These are phyloP conservation scores for Ormosia semicastrata DNA, from an alignment of 306 rosid genomes.

Conservation along the genomic window DNA sequence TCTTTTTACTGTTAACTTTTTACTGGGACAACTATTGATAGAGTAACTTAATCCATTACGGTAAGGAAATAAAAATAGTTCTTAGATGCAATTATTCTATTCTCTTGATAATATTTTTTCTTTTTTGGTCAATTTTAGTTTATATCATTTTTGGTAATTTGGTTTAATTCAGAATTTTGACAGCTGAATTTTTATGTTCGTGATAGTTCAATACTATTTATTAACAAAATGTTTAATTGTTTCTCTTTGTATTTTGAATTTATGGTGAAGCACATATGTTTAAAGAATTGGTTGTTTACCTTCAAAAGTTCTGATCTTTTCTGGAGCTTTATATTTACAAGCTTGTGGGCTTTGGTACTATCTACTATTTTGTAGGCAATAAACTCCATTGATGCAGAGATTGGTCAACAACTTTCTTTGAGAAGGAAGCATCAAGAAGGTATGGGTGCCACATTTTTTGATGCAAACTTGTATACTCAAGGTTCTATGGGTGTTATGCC, in stretches of 20 bases:
- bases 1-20: no score
- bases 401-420: slow-evolving; percentile 74
- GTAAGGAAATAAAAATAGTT: no score
- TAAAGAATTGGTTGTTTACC: not conserved
- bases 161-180: no score
- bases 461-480: slow-evolving; percentile 72
- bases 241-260: not conserved
- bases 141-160: no score
- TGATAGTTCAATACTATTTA: not conserved
- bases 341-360: slow-evolving; percentile 10
- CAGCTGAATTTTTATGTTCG: no score
- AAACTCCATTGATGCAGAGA: slow-evolving; percentile 83
- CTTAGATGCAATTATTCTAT: no score
- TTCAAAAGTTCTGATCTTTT: not conserved
- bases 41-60: no score
- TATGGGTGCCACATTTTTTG: slow-evolving; percentile 77
- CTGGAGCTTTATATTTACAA: not conserved
- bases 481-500: slow-evolving; percentile 92
- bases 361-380: slow-evolving; percentile 59
- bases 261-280: not conserved
- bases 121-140: no score
- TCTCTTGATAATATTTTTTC: no score
- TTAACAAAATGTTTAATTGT: not conserved
- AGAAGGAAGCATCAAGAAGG: slow-evolving; percentile 94
- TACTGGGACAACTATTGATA: no score